Base-by-base conservation (phyloP, 2,329 filamentous ascomycete species). In the Monosporascus sp. region DNA sequence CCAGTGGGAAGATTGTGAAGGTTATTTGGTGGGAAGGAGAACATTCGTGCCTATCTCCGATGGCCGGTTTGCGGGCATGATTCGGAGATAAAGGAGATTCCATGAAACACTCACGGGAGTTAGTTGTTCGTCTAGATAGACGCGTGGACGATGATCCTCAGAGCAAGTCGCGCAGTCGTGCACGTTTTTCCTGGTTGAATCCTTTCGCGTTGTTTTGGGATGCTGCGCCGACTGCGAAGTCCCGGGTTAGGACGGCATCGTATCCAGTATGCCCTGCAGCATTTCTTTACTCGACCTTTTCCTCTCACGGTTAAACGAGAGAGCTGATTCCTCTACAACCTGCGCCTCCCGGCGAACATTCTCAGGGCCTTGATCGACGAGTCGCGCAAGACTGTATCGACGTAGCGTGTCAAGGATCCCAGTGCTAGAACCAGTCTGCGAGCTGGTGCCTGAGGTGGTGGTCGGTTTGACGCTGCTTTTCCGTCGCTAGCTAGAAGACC, bases 341-440 rank as follows among this genome's bases (percentile, higher is more conserved):
- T 22, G 47, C 27, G 44, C 40, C 22, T 53, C 48, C 6, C 44
- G 47, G 14, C 55, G 61, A 7, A 61, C 52, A 27, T n/a, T 56
- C 40, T 64, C 63, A 6, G 63, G 55, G 2, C 58, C 57, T n/a
- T 61, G 58, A 3, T 65, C 64, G 3, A 52, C 45, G 16, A 64
- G 40, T 6, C 65, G 61, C 53, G 66, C 59, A 54, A 68, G 61
- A 48, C 61, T 68, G 50, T 64, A 67, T 27, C 61, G 60, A 19
- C 61, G 60, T 31, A 68, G 44, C 37, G 58, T 53, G 31, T 64
- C 57, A 6, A 66, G 24, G 5, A 62, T n/a, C 24, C 49, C 49
- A 17, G 56, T 48, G 17, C 48, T 51, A 16, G 43, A 26, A 20
- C 17, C 27, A 22, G 11, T 54, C 49, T n/a, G 54, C 31, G 2